Conservation (phyloP, 2,329 filamentous ascomycete species). For the Xenosphaeropsis pyriputrescens region DNA sequence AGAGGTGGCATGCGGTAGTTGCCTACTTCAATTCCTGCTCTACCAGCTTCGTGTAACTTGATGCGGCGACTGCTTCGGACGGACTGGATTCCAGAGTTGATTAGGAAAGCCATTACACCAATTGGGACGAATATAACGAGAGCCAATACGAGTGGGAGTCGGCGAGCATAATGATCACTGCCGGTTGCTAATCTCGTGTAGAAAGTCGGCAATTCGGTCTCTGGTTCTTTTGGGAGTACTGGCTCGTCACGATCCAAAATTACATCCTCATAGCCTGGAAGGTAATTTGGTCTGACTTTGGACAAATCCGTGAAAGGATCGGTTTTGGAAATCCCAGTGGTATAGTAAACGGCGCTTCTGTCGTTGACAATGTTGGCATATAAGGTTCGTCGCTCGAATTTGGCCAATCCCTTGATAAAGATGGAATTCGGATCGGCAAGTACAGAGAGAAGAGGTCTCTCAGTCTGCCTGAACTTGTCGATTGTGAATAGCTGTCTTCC, state of each 20-base stretch:
- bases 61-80: constrained; percentile 63
- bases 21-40: constrained; percentile 49
- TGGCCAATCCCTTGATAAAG: constrained; percentile 65
- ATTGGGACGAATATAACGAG: constrained; percentile 61
- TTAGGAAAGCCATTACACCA: constrained; percentile 53
- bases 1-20: constrained; percentile 66
- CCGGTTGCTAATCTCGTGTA: constrained; percentile 13
- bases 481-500: constrained; percentile 80
- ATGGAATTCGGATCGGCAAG: constrained; percentile 73
- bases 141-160: constrained; percentile 48
- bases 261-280: constrained; percentile 59
- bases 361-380: constrained; percentile 88
- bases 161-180: constrained; percentile 18
- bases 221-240: constrained; percentile 29
- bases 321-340: constrained; percentile 59
- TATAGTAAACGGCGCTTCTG: constrained; percentile 68
- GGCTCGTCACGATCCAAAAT: constrained; percentile 59
- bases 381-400: constrained; percentile 61
- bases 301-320: constrained; percentile 63
- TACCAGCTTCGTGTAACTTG: constrained; percentile 56
- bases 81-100: constrained; percentile 67
- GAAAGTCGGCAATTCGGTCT: constrained; percentile 10
- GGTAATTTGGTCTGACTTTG: constrained; percentile 55
- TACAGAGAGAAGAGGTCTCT: constrained; percentile 64
- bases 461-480: constrained; percentile 72